Conservation (phyloP, 495 filamentous ascomycete species). For the Poronia punctata region DNA sequence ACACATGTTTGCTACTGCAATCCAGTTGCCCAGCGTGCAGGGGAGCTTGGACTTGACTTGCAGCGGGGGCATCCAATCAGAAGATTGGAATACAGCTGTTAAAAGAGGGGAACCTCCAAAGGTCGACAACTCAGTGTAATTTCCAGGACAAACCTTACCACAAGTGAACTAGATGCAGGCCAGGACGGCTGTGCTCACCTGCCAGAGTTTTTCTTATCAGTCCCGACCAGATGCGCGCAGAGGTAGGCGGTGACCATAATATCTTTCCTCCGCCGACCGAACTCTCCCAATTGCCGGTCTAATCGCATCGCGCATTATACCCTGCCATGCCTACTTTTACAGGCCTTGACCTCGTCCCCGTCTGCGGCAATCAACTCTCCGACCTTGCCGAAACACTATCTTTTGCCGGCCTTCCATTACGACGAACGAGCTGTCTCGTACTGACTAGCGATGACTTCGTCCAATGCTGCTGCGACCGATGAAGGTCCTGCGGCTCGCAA, state of each 20-base stretch:
- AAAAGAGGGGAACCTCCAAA: conserved; percentile 7
- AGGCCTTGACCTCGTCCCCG: background rate
- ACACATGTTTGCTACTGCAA: no score
- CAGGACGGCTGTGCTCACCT: conserved; percentile 14
- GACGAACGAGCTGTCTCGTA: conserved; percentile 30
- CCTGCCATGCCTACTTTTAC: conserved; percentile 9
- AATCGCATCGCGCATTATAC: conserved; percentile 13
- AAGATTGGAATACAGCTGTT: background rate
- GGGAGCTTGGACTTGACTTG: no score
- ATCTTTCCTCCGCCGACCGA: conserved; percentile 14
- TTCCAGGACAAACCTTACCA: background rate
- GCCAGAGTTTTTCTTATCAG: conserved; percentile 21
- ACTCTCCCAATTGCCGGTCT: conserved; percentile 11
- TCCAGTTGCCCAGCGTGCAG: no score
- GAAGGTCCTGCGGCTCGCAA: conserved; percentile 9
- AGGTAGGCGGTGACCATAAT: conserved; percentile 28
- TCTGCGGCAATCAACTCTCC: conserved; percentile 3
- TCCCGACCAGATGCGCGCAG: conserved; percentile 1
- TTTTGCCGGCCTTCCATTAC: conserved; percentile 15
- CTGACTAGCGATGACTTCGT: conserved; percentile 33
- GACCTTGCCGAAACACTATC: background rate
- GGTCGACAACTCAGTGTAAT: background rate
- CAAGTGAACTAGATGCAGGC: background rate
- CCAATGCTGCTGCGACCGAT: conserved; percentile 22
- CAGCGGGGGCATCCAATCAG: conserved; percentile 10